These are phyloP conservation scores for Coemansia sp. DNA, from an alignment of 192 early-diverging fungal genomes.

Conservation along the genomic window DNA sequence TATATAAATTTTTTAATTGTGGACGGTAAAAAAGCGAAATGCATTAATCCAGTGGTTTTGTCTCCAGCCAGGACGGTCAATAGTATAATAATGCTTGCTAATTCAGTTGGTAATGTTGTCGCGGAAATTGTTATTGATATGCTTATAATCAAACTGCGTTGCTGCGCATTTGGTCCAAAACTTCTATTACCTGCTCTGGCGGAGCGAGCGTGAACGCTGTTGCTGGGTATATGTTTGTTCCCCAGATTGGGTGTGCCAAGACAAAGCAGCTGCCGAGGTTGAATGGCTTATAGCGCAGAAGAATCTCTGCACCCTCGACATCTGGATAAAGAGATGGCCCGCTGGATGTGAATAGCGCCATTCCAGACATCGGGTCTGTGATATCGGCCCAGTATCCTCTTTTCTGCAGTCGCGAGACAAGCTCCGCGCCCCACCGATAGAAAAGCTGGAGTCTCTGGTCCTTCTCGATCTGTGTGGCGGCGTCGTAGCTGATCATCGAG, in stretches of 20 bases:
- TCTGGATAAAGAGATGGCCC: conserved; percentile 86
- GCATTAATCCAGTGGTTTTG: too few relatives aligned
- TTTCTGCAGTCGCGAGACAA: conserved; percentile 58
- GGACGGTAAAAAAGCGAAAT: too few relatives aligned
- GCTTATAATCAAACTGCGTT: too few relatives aligned
- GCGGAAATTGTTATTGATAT: too few relatives aligned
- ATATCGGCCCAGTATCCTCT: conserved; percentile 84
- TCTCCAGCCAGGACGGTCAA: too few relatives aligned
- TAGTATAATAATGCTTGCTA: too few relatives aligned
- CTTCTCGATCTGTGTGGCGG: conserved; percentile 73
- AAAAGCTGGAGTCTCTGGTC: conserved; percentile 84
- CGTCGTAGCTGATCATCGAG: conserved; percentile 76
- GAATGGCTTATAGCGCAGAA: conserved; percentile 75
- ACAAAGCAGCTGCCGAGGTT: conserved; percentile 84
- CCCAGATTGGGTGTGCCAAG: conserved; percentile 86
- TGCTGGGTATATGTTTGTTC: conserved; percentile 84
- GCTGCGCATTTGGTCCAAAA: conserved; percentile 26
- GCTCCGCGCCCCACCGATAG: conserved; percentile 65
- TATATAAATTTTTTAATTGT: too few relatives aligned
- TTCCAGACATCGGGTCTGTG: conserved; percentile 87
- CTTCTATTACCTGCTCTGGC: conserved; percentile 41
- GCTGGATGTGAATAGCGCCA: conserved; percentile 62
- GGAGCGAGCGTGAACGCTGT: conserved; percentile 85
- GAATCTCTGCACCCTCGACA: conserved; percentile 73
- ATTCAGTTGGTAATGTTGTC: too few relatives aligned